Base-by-base conservation (phyloP, 345 rosid genomes). In the Melastoma malabathricum region DNA sequence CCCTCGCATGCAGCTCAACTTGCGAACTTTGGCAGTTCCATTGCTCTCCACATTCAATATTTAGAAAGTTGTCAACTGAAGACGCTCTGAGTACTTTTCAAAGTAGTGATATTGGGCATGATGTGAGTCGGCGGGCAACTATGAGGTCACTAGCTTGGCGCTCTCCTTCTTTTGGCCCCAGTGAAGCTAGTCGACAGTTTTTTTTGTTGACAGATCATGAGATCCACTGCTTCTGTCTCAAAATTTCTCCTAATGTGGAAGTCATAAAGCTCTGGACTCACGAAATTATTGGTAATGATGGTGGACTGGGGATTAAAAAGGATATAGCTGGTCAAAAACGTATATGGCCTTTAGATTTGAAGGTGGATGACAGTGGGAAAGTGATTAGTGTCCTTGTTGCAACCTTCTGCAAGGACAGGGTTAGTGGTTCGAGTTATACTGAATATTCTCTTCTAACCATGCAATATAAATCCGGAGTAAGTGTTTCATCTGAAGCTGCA, bases 241-340 rank as follows among this genome's bases (percentile, higher is more conserved):
- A 63, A 38, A 68, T 76, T 55, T 51, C 54, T 63, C 72, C 73
- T 63, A 78, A 63, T 65, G 56, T 74, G 43, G 47, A 56, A 39
- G 78, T 78, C 48, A 67, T 78, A 44, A 73, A 75, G 73, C 68
- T 82, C 43, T 90, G 96, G 89, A 74, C 79, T 29, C 81, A 84
- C 64, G 85, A 84, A 68, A 78, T 84, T 70, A 80, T 90, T 59
- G 82, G 92, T 20, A 71, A 46, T 64, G 89, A 84, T 74, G 87
- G 78, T 64, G 89, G 84, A 68, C 69, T 71, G 46, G 89, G 84
- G 52, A 84, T 86, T 66, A 80, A 84, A 73, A 84, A 82, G 77
- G 92, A 84, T 71, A 63, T 90, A 61, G 89, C 95, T 48, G 89
- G 96, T 60, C 96, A 90, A 76, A 90, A 84, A 71, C 75, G 76